Base-by-base conservation (phyloP, 805 yeast species). In the Sugiyamaella marilandica region DNA sequence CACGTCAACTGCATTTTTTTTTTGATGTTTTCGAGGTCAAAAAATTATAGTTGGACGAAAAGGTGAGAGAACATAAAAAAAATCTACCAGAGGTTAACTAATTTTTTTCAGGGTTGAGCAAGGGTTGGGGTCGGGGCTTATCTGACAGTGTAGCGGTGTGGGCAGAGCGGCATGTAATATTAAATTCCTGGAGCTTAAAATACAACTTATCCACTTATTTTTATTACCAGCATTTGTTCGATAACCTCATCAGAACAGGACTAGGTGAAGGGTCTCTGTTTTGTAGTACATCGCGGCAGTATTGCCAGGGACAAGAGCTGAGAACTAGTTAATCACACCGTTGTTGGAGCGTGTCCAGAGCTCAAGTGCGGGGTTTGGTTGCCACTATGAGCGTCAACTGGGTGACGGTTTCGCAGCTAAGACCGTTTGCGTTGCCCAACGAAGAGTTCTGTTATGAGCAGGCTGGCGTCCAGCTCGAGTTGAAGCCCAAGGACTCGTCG, bases 1-100 rank as follows among this genome's bases (percentile, higher is more conserved):
- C 98, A 92, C 46, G 97, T 85, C 62, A 92, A 82, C 77, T 92
- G 98, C 99, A 92, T 94, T 43, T 45, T 35, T 24, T 37, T 14
- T 24, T 24, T 35, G 16, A 29, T 34, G n/a, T 3, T 34, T n/a
- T n/a, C n/a, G n/a, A n/a, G n/a, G n/a, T n/a, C n/a, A n/a, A n/a
- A n/a, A n/a, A n/a, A n/a, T n/a, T n/a, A n/a, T n/a, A n/a, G n/a
- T n/a, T 34, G 37, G 37, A 34, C 37, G 10, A 45, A 31, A 41
- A 35, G 34, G 48, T 21, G 37, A 16, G 37, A 29, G 45, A 16
- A 21, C 2, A 24, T 13, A 31, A 44, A 45, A 45, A 36, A 47
- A 43, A 13, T 43, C n/a, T n/a, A 4, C 32, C n/a, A n/a, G n/a
- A 14, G 5, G 10, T n/a, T 5, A 4, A 43, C n/a, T 29, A 43